Base-by-base conservation (phyloP, 768 basidiomycete genomes). In the Phaeolepiota aurea region DNA sequence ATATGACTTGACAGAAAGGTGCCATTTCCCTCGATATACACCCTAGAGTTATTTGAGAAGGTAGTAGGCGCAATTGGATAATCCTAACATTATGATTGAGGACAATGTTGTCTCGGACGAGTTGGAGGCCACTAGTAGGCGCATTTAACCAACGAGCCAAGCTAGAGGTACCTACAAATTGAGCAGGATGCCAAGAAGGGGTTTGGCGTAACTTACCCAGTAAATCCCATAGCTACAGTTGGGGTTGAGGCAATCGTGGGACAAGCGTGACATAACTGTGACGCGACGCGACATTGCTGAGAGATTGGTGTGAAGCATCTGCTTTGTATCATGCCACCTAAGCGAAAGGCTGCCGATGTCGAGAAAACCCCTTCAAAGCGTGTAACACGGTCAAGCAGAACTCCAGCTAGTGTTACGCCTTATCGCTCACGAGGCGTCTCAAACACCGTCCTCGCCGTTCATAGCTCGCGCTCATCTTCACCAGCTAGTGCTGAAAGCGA, bases 61-160 rank as follows among this genome's bases (percentile, higher is more conserved):
- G 32, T 13, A 32, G 23, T 30, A 45, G 35, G 23, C 20, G 50
- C 46, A 45, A 38, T 16, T 33, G 47, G 31, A 28, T 49, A 63
- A 30, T 15, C 37, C 56, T 35, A 41, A 69, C 85, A 55, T 82
- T 77, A 55, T 88, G 84, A 48, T 88, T 88, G 25, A 69, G 64
- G 2, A 66, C 44, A 33, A 89, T 79, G 48, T 87, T 87, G 32
- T 83, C 74, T 45, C 68, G 62, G 23, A 88, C 79, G 37, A 82
- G 69, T 38, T 79, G 72, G 15, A 88, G 58, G 20, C 84, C 83
- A 40, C 74, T 71, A 9, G 78, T 69, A 3, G 87, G 86, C n/a
- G 86, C 82, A 59, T 88, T 87, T 20, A 80, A 72, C 87, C 85
- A 87, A 48, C 87, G 74, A 32, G 83, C 87, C 39, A 89, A 63